Evolutionary conservation across 805 yeast genomes (phyloP), one percentile per base, ranked within the genome.

Genomic region (Zygosaccharomyces bailii): DNA sequence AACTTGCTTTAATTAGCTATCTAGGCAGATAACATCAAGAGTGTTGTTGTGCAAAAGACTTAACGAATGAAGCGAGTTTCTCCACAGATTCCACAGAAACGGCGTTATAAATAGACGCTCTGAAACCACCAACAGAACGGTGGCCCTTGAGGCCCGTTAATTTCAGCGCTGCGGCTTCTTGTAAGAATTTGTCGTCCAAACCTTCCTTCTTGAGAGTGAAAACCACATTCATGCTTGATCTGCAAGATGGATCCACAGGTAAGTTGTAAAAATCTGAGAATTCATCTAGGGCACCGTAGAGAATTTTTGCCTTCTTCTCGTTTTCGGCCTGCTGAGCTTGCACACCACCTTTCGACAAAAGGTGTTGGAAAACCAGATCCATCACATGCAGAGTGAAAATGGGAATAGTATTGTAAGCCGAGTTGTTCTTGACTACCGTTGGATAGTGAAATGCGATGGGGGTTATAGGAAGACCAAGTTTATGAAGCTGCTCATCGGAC

Each of bases 371-470:
- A 4, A 86, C 96, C 55, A 91, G 73, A 57, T 86, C 82, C 60
- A 91, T 79, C 29, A 91, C 81, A 63, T 88, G 95, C 42, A 91
- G 75, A 4, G 96, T 86, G 70, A 93, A 88, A 52, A 91, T 87
- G 34, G 99, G 96, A 48, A 93, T 82, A 3, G 99, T 93, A 73
- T 93, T 93, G 71, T 93, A 91, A 35, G 96, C 88, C 8, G 96
- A 86, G 71, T 91, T 84, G 72, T 90, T 88, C 57, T 80, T 78
- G 43, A 88, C 90, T 34, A 84, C 93, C 14, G 87, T 79, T 36
- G 96, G 89, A 63, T 79, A 87, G 58, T 89, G 90, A 68, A 85
- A 78, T 2, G 96, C 95, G 59, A 89, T 85, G 53, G 99, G 99
- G 0, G 84, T 71, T 46, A 90, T 69, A 9, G 96, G 95, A n/a